Conservation (phyloP, 2,329 filamentous ascomycete genomes). For the Truncatella angustata region DNA sequence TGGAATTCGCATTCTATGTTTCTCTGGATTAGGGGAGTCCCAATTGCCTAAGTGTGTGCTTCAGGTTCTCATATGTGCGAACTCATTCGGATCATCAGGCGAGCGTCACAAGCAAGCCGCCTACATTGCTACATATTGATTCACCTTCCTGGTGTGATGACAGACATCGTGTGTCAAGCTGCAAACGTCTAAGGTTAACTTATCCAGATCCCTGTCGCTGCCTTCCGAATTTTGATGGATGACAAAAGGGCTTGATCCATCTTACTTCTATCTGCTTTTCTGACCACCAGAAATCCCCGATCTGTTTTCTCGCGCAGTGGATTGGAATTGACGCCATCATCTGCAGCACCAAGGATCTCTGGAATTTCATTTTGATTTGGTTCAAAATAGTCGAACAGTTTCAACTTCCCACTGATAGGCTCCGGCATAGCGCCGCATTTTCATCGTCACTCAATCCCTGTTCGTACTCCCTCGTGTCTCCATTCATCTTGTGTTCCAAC, state of each 20-base stretch:
- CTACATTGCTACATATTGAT: constrained; percentile 1
- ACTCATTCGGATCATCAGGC: neutral
- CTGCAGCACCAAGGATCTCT: neutral
- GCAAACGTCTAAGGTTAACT: neutral
- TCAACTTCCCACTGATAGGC: neutral
- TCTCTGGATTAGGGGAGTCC: no score
- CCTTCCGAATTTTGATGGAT: neutral
- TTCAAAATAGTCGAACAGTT: neutral
- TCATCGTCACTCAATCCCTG: constrained; percentile 9
- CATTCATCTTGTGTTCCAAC: constrained; percentile 8
- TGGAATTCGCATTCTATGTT: neutral
- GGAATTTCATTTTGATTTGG: constrained; percentile 11
- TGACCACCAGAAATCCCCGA: neutral
- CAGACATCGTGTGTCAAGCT: constrained; percentile 10
- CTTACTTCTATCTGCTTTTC: neutral
- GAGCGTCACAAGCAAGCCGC: neutral
- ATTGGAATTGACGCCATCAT: neutral
- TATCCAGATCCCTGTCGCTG: constrained; percentile 2
- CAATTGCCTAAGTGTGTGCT: no score
- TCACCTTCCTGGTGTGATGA: constrained; percentile 6
- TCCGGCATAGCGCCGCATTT: constrained; percentile 3
- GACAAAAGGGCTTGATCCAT: neutral
- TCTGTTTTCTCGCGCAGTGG: neutral
- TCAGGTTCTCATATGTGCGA: neutral
- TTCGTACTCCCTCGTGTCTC: constrained; percentile 3